phyloP scores from a whole-genome alignment of 345 rosid species.

The Sonneratia caseolaris region DNA sequence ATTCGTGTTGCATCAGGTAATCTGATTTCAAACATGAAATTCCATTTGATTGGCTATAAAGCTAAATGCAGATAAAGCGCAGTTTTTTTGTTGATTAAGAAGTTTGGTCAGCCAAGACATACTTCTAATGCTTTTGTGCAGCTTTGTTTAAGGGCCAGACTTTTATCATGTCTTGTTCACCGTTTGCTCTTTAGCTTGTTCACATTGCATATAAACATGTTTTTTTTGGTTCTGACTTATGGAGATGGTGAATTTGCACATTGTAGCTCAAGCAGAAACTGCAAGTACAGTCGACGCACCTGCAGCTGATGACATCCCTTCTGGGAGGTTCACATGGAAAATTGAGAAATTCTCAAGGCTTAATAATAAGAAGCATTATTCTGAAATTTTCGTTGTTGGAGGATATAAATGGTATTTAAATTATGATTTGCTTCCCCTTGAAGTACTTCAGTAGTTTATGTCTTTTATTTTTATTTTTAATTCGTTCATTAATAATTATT shows the following conservation, averaged over 20 bases:
- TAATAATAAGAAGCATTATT: slow-evolving; percentile 45
- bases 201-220: too few species aligned
- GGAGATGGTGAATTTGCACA: slow-evolving; percentile 6
- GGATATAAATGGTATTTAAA: slow-evolving; percentile 42
- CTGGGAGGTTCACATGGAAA: slow-evolving; percentile 48
- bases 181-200: too few species aligned
- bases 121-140: too few species aligned
- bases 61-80: too few species aligned
- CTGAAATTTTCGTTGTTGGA: slow-evolving; percentile 37
- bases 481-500: neutral
- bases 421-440: neutral
- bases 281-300: slow-evolving; percentile 33
- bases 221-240: neutral
- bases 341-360: slow-evolving; percentile 44
- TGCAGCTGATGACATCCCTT: slow-evolving; percentile 36
- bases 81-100: too few species aligned
- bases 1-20: too few species aligned
- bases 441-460: neutral
- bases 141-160: too few species aligned
- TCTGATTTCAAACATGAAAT: too few species aligned
- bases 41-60: too few species aligned
- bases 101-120: too few species aligned
- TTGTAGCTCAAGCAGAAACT: slow-evolving; percentile 37
- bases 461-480: neutral
- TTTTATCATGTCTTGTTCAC: too few species aligned